Conservation (phyloP, 2,329 filamentous ascomycete genomes). For the Trichoderma sp. region DNA sequence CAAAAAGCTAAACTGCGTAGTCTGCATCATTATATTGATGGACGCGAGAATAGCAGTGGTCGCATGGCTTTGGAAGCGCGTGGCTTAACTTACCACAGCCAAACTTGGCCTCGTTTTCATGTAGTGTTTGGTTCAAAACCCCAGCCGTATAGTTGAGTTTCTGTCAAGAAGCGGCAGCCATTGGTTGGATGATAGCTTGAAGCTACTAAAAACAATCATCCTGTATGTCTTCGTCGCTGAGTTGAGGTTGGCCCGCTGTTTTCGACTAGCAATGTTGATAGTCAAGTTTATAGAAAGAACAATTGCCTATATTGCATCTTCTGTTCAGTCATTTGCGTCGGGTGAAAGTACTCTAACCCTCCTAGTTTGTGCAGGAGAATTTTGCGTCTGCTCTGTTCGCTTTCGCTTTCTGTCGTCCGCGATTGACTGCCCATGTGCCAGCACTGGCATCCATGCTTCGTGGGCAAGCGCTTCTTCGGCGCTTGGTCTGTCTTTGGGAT, state of each 20-base stretch:
- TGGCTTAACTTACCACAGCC: not conserved
- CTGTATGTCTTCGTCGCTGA: not conserved
- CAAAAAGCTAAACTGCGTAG: not conserved
- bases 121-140: not conserved
- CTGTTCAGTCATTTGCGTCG: not conserved
- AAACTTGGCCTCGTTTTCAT: not conserved
- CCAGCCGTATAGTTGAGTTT: not conserved
- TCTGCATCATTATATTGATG: not conserved
- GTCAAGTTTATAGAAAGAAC: not conserved
- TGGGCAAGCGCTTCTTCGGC: not conserved
- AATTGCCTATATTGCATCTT: not conserved
- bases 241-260: not conserved
- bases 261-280: not conserved
- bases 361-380: not conserved
- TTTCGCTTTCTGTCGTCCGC: not conserved
- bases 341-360: not conserved
- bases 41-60: not conserved
- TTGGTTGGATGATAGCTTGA: not conserved
- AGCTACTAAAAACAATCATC: not conserved
- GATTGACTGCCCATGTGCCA: not conserved
- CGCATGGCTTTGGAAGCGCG: not conserved
- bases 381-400: not conserved
- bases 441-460: not conserved
- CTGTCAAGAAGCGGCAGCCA: not conserved
- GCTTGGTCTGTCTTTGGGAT: not conserved